Conservation (phyloP, 2,329 filamentous ascomycete genomes). For the Magnaporthales sp. region DNA sequence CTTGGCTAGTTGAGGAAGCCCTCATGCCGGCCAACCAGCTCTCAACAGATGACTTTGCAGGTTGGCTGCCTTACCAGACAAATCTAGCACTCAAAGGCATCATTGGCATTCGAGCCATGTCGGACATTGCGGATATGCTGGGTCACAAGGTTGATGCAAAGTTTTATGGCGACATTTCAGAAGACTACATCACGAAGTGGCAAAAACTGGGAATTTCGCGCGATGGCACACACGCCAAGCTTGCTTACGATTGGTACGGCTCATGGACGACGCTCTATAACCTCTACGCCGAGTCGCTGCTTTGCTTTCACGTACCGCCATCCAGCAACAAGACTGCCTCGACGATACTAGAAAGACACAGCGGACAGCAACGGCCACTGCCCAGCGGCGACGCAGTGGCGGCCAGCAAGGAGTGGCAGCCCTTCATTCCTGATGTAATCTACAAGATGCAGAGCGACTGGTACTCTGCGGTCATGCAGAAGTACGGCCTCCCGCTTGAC, state of each 20-base stretch:
- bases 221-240: constrained; percentile 60
- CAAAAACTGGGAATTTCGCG: constrained; percentile 57
- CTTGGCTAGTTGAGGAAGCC: constrained; percentile 61
- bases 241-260: constrained; percentile 69
- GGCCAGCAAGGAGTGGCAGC: constrained; percentile 12
- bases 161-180: constrained; percentile 54
- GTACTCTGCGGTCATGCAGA: constrained; percentile 72
- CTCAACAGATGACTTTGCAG: constrained; percentile 71
- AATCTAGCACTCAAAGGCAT: constrained; percentile 72
- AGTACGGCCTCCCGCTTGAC: constrained; percentile 76
- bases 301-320: constrained; percentile 21
- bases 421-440: constrained; percentile 64
- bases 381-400: constrained; percentile 9
- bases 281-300: constrained; percentile 53
- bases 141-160: constrained; percentile 49
- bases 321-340: background rate
- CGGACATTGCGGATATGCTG: constrained; percentile 52
- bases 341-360: background rate
- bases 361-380: constrained; percentile 3
- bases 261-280: constrained; percentile 74
- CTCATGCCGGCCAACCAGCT: constrained; percentile 66
- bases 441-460: constrained; percentile 74
- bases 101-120: constrained; percentile 71
- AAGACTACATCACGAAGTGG: constrained; percentile 63
- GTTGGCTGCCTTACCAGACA: constrained; percentile 64